These are phyloP conservation scores for Fusarium lateritium DNA, from an alignment of 2,329 filamentous ascomycete species.

Conservation along the genomic window DNA sequence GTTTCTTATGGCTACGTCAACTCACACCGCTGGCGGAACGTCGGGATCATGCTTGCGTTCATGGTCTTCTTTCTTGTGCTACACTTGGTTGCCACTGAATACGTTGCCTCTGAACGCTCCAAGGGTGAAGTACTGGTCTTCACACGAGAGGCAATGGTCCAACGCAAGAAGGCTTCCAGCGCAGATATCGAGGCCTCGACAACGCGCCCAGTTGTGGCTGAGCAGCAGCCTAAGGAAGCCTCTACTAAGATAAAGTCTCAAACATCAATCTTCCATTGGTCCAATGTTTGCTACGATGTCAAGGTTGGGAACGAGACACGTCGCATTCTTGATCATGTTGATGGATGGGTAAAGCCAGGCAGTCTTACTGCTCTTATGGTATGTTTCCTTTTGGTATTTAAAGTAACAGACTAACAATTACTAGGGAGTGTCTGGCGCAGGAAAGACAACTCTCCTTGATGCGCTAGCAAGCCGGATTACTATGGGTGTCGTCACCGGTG, in stretches of 20 bases:
- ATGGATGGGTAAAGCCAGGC: constrained; percentile 81
- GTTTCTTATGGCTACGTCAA: constrained; percentile 30
- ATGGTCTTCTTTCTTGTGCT: constrained; percentile 39
- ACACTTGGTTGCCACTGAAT: constrained; percentile 38
- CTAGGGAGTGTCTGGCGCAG: constrained; percentile 76
- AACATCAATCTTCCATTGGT: constrained; percentile 73
- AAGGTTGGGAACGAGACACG: constrained; percentile 74
- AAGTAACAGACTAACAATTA: too few relatives aligned
- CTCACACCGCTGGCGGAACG: constrained; percentile 42
- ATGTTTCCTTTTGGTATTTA: too few relatives aligned
- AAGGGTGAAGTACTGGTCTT: constrained; percentile 45
- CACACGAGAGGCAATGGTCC: constrained; percentile 33
- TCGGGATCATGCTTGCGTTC: constrained; percentile 41
- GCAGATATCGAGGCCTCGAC: constrained; percentile 76
- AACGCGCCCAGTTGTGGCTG: too few relatives aligned
- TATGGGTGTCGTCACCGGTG: constrained; percentile 87
- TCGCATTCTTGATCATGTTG: constrained; percentile 63
- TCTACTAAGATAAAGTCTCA: too few relatives aligned
- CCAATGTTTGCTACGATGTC: constrained; percentile 79
- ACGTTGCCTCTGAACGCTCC: constrained; percentile 38
- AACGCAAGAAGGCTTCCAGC: constrained; percentile 69
- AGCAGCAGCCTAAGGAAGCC: too few relatives aligned
- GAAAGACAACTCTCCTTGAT: constrained; percentile 88
- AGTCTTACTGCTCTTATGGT: constrained; percentile 78
- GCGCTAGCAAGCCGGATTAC: constrained; percentile 86